Evolutionary conservation across 176 grass and related monocot species (phyloP).

Genomic region (Cocos nucifera): DNA sequence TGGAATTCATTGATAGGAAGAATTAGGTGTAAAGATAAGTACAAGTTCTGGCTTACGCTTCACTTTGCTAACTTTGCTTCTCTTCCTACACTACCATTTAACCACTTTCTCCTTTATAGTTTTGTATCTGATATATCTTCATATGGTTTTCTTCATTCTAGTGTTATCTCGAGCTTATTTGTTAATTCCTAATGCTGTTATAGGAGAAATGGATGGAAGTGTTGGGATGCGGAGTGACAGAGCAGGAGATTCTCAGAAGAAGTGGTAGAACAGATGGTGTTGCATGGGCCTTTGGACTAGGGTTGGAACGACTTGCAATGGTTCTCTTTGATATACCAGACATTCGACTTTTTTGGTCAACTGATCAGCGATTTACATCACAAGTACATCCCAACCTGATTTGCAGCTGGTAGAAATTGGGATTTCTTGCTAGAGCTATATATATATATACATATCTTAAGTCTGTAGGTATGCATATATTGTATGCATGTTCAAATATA

Average conservation of each 20-base stretch:
- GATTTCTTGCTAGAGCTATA: too few species aligned
- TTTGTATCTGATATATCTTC: background rate
- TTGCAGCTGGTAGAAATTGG: slow-evolving; percentile 8
- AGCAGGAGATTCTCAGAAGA: slow-evolving; percentile 72
- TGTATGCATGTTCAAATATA: background rate
- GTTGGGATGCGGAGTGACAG: slow-evolving; percentile 90
- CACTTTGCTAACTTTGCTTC: too few species aligned
- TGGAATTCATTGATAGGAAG: too few species aligned
- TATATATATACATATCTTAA: background rate
- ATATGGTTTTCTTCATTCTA: background rate
- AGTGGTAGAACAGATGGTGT: slow-evolving; percentile 73
- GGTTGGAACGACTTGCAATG: slow-evolving; percentile 86
- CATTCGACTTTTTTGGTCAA: slow-evolving; percentile 84
- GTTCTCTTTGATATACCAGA: slow-evolving; percentile 85
- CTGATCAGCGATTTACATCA: slow-evolving; percentile 77
- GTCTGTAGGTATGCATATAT: background rate
- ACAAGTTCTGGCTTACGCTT: too few species aligned
- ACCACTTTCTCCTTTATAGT: too few species aligned
- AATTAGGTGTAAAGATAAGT: too few species aligned
- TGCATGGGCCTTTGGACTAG: slow-evolving; percentile 93
- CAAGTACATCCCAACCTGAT: slow-evolving; percentile 36
- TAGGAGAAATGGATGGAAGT: slow-evolving; percentile 97
- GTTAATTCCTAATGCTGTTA: slow-evolving; percentile 4
- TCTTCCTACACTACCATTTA: too few species aligned
- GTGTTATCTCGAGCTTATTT: background rate